phyloP scores from a whole-genome alignment of 1,139 yeast genomes.

The Pneumocystis jirovecii region DNA sequence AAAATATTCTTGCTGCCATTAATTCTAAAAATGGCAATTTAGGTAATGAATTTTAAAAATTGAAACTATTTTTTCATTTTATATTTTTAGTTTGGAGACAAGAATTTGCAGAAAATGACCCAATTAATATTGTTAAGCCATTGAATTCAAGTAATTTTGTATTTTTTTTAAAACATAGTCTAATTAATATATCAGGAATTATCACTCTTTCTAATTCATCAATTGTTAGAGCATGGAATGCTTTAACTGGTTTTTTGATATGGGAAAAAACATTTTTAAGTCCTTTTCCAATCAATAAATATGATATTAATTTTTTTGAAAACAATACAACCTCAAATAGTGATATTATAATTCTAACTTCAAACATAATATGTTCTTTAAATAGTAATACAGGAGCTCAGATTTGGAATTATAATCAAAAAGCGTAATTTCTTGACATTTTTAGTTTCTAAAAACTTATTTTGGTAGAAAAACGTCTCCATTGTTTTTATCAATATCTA shows the following conservation, averaged over 20 bases:
- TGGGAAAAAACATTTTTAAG: not conserved
- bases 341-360: not conserved
- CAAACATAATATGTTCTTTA: not conserved
- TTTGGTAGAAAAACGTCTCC: not conserved
- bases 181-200: conserved; percentile 1
- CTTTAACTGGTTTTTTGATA: not conserved
- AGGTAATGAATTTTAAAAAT: not conserved
- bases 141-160: not conserved
- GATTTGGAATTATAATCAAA: not conserved
- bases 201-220: not conserved
- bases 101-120: not conserved
- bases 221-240: not conserved
- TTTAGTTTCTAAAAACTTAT: not conserved
- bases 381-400: not conserved
- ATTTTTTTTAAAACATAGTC: not conserved
- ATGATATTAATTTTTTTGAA: not conserved
- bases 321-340: not conserved
- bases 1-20: conserved; percentile 7
- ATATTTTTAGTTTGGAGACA: conserved; percentile 7
- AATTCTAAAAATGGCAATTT: conserved; percentile 3
- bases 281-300: not conserved
- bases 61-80: not conserved
- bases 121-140: not conserved
- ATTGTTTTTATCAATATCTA: not conserved
- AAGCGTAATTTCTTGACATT: not conserved